Evolutionary conservation across 2,329 filamentous ascomycete species (phyloP), one percentile per base, ranked within the genome.

Genomic region (Microsporum ferrugineum): DNA sequence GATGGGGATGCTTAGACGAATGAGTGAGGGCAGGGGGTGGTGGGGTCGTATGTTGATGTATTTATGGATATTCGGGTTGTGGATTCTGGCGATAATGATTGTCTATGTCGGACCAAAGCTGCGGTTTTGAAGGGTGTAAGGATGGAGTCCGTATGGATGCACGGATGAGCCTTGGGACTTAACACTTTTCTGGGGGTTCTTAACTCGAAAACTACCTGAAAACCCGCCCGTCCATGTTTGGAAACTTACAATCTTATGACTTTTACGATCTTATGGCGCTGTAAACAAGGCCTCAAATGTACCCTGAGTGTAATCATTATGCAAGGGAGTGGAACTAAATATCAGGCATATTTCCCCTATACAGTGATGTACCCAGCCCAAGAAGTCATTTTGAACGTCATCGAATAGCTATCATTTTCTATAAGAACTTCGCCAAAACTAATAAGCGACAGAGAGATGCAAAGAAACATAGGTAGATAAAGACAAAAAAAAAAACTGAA

Each of bases 11-110:
- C 73, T 97, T 70, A 79, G 84, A 66, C 81, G 81, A 59, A 90
- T 95, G 85, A 90, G 87, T 14, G 92, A 96, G 76, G 91, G 91
- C 2, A 86, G 87, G 71, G 91, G 91, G 0, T 95, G 88, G 88
- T 90, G 83, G 84, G 91, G 88, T 4, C 78, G 91, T 59, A 83
- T 95, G 78, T 79, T 92, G 75, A 78, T 96, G 63, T 96, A 94
- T 77, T 87, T 80, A 43, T 88, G 89, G 81, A 91, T 96, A 57
- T 88, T 86, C 68, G 89, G 84, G 34, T 73, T 96, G 64, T 92
- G 90, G 86, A 68, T 95, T n/a, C 75, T 84, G 31, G 82, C 90
- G 17, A 77, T 96, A 39, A 68, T 95, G 71, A 74, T 96, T 65
- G 91, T 96, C 10, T 92, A 92, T 77, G 81, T 92, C 58, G 77